These are phyloP conservation scores for Trypanosoma caninum DNA, from an alignment of 208 protist genomes.

Conservation along the genomic window DNA sequence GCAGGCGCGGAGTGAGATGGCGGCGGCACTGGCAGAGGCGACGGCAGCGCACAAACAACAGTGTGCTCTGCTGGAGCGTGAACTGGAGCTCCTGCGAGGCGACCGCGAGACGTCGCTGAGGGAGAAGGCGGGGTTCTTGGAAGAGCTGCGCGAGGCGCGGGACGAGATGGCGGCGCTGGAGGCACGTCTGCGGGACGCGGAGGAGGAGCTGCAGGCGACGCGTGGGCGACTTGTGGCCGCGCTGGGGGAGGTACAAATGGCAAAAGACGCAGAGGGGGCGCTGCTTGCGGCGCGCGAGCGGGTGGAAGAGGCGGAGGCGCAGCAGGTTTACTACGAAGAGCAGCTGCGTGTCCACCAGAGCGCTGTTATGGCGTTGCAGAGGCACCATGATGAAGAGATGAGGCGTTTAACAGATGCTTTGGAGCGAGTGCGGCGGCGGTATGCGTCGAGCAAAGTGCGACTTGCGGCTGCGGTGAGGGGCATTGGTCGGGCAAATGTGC, in stretches of 20 bases:
- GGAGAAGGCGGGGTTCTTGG: not conserved
- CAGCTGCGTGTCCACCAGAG: slow-evolving; percentile 41
- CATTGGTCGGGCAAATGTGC: not conserved
- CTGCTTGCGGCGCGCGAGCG: slow-evolving; percentile 11
- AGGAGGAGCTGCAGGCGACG: slow-evolving; percentile 13
- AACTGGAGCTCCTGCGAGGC: not conserved
- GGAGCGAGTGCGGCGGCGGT: slow-evolving; percentile 32
- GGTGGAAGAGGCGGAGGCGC: slow-evolving; percentile 29
- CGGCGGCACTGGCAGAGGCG: slow-evolving; percentile 5
- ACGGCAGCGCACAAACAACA: not conserved
- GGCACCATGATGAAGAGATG: slow-evolving; percentile 31
- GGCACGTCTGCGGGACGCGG: not conserved
- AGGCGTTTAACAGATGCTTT: slow-evolving; percentile 20
- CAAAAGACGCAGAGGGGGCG: slow-evolving; percentile 16
- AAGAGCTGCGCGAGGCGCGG: not conserved
- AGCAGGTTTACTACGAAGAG: slow-evolving; percentile 36
- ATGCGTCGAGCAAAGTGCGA: slow-evolving; percentile 33
- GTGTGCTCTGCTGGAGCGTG: not conserved
- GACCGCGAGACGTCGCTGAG: not conserved
- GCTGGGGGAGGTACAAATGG: slow-evolving; percentile 2
- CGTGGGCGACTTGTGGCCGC: not conserved
- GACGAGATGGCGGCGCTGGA: not conserved
- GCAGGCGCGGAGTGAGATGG: not conserved
- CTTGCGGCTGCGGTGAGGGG: slow-evolving; percentile 31
- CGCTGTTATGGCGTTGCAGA: slow-evolving; percentile 37